phyloP scores from a whole-genome alignment of 73 alveolate species.

The Paramecium primaurelia region DNA sequence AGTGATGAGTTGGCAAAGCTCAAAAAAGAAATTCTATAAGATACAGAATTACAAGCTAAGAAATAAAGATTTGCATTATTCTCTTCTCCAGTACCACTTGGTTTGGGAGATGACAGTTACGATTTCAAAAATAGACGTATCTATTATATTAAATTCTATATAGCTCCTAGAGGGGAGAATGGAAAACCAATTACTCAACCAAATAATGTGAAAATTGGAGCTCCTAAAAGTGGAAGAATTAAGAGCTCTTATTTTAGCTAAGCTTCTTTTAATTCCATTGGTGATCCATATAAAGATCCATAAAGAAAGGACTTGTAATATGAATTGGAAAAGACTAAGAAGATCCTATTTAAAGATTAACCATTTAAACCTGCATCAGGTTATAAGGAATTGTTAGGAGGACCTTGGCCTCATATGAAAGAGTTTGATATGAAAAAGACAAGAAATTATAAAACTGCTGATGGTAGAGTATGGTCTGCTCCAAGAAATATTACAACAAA shows the following conservation, averaged over 20 bases:
- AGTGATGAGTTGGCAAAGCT: not conserved
- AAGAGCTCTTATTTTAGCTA: not conserved
- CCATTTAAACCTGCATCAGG: slow-evolving; percentile 15
- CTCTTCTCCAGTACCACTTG: slow-evolving; percentile 47
- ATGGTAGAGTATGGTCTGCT: slow-evolving; percentile 27
- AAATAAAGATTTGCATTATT: slow-evolving; percentile 31
- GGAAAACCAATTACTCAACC: slow-evolving; percentile 15
- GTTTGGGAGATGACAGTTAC: slow-evolving; percentile 40
- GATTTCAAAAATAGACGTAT: slow-evolving; percentile 43
- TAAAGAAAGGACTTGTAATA: not conserved
- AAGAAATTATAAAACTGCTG: not conserved
- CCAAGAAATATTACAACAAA: slow-evolving; percentile 28
- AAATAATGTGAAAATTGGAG: not conserved
- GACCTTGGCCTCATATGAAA: not conserved
- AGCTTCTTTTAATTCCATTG: not conserved
- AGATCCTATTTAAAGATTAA: not conserved
- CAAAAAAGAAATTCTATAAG: not conserved
- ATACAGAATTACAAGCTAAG: not conserved
- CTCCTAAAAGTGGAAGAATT: not conserved
- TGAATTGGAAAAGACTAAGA: slow-evolving; percentile 20
- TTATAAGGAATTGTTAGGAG: not conserved
- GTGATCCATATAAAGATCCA: slow-evolving; percentile 37
- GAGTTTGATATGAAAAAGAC: not conserved
- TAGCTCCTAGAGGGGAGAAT: slow-evolving; percentile 27
- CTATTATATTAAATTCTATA: not conserved